These are phyloP conservation scores for Tylopilus plumbeoviolaceoides DNA, from an alignment of 768 basidiomycete genomes.

Conservation along the genomic window DNA sequence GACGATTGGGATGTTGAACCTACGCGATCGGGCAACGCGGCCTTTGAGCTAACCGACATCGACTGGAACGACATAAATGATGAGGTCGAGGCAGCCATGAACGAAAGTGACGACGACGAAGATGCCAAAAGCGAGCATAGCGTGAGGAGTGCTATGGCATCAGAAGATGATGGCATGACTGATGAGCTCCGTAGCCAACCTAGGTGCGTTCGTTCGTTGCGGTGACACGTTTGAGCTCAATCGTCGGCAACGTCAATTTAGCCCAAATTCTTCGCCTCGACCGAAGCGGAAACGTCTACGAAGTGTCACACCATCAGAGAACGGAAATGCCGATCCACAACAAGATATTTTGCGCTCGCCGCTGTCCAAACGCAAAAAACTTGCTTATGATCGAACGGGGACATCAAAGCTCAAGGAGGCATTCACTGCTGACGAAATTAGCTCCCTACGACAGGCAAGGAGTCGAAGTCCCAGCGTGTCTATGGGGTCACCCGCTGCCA, in stretches of 20 bases:
- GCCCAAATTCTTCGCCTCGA: constrained; percentile 39
- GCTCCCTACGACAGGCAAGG: constrained; percentile 11
- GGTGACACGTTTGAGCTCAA: constrained; percentile 18
- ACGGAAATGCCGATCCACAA: constrained; percentile 35
- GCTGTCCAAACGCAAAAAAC: constrained; percentile 75
- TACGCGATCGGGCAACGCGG: constrained; percentile 28
- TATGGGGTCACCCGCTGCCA: constrained; percentile 6
- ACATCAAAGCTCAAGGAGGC: constrained; percentile 67
- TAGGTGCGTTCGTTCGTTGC: constrained; percentile 33
- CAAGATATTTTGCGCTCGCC: constrained; percentile 58
- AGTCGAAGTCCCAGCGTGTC: constrained; percentile 23
- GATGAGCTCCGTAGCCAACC: constrained; percentile 47
- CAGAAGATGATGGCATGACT: constrained; percentile 48
- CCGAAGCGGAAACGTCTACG: constrained; percentile 65
- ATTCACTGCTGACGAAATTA: constrained; percentile 52
- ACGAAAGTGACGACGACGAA: constrained; percentile 63
- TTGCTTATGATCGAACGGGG: constrained; percentile 61
- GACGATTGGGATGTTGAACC: constrained; percentile 63
- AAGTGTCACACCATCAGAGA: constrained; percentile 67
- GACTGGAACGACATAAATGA: constrained; percentile 83
- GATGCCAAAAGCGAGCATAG: constrained; percentile 37
- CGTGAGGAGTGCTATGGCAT: constrained; percentile 40
- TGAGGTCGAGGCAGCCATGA: constrained; percentile 85
- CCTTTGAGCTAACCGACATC: constrained; percentile 55
- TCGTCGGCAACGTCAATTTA: constrained; percentile 20